These are phyloP conservation scores for Chaetomiaceae sp. DNA, from an alignment of 2,329 filamentous ascomycete genomes.

Conservation along the genomic window DNA sequence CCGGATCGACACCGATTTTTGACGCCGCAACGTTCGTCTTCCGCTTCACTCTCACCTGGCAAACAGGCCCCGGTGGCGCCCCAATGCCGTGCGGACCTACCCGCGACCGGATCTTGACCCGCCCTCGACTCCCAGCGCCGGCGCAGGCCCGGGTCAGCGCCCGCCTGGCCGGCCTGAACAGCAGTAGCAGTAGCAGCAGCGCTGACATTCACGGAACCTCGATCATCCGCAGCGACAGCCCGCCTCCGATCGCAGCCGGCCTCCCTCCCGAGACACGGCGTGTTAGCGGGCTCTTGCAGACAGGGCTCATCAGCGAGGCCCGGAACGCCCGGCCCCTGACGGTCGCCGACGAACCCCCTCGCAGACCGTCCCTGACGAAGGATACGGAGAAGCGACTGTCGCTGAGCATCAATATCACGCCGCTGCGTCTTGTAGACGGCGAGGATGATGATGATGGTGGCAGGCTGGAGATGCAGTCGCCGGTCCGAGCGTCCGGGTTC, in stretches of 20 bases:
- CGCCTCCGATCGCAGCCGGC: slow-evolving; percentile 35
- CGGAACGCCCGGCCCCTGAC: slow-evolving; percentile 42
- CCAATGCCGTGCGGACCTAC: slow-evolving; percentile 51
- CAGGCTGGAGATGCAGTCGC: slow-evolving; percentile 16
- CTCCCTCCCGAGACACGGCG: slow-evolving; percentile 44
- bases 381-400: slow-evolving; percentile 20
- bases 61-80: slow-evolving; percentile 18
- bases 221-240: slow-evolving; percentile 34
- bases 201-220: background rate
- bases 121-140: slow-evolving; percentile 64
- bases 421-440: slow-evolving; percentile 13
- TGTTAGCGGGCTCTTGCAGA: slow-evolving; percentile 43
- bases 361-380: slow-evolving; percentile 16
- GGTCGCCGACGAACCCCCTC: slow-evolving; percentile 20
- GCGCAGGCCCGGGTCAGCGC: slow-evolving; percentile 61
- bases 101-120: slow-evolving; percentile 59
- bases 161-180: slow-evolving; percentile 27
- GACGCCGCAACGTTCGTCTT: slow-evolving; percentile 61
- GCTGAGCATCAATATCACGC: slow-evolving; percentile 23
- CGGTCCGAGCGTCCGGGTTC: slow-evolving; percentile 9
- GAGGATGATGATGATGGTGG: slow-evolving; percentile 6
- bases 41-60: slow-evolving; percentile 57
- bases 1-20: slow-evolving; percentile 51
- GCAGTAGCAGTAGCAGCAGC: background rate
- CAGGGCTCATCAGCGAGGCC: slow-evolving; percentile 47